Evolutionary conservation across 345 rosid genomes (phyloP), one percentile per base, ranked within the genome.

Genomic region (Linum trigynum): DNA sequence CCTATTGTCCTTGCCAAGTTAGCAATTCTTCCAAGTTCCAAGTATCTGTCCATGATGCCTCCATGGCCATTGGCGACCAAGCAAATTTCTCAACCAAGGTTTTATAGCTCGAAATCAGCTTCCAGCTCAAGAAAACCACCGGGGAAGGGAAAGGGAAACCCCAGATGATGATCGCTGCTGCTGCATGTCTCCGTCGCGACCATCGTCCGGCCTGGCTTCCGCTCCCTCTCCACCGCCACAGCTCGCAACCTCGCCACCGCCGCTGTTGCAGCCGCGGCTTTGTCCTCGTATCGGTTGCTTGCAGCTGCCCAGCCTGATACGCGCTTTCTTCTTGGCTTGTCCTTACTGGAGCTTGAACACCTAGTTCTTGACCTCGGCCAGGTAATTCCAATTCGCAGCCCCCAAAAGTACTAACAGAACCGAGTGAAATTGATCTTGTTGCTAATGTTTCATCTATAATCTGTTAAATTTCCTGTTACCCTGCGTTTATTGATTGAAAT

Each of bases 261-360:
- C 50, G 15, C 65, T 59, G 38, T 77, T 9, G 32, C 32, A 23
- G 61, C 61, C 35, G 23, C 74, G 48, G 32, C 32, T 23, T 23
- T 23, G 32, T 57, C 61, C 61, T 57, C 61, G 5, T 62, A 74
- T 60, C 17, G 71, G 23, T 66, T 68, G 8, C 88, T 90, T 59
- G 7, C 61, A 23, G 58, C 82, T 14, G 63, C 85, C 12, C 87
- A 73, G 72, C 79, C 81, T 50, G 80, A 86, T 74, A 64, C 92
- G 6, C 75, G 67, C 63, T 95, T 85, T 63, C 99, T 94, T 56
- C 88, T 91, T 40, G 99, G 96, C 73, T 83, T 88, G 95, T 82
- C 96, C 3, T 96, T 88, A 71, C 79, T 77, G 38, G 96, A 94
- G 76, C 96, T 94, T 69, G 95, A 88, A 57, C 83, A 84, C 71